A percentile compares a stretch with the other conserved stretches of the same genome.
phyloP scores from a whole-genome alignment of 2,329 filamentous ascomycete species.

The Cladosporium sp. region DNA sequence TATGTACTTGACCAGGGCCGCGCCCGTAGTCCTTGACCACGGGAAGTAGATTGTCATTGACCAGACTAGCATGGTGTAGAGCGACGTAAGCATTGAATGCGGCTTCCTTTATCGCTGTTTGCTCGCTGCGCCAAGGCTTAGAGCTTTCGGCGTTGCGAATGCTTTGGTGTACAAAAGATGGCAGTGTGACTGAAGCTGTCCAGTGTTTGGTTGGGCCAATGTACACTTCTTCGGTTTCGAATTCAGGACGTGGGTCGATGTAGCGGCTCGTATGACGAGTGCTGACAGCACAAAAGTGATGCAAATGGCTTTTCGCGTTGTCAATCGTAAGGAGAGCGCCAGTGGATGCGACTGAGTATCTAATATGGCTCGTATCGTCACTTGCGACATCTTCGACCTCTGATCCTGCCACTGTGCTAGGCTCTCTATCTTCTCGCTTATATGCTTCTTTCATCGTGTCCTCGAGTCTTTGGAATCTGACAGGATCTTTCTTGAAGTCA shows the following conservation, averaged over 20 bases:
- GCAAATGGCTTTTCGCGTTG: constrained; percentile 69
- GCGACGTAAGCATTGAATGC: constrained; percentile 73
- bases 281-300: constrained; percentile 67
- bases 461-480: constrained; percentile 64
- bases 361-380: constrained; percentile 46
- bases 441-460: constrained; percentile 66
- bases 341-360: constrained; percentile 41
- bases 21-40: constrained; percentile 31
- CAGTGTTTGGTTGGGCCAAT: constrained; percentile 29
- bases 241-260: constrained; percentile 63
- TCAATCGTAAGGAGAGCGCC: constrained; percentile 66
- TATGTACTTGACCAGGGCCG: constrained; percentile 18
- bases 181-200: constrained; percentile 63
- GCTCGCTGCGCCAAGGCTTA: constrained; percentile 63
- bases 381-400: constrained; percentile 35
- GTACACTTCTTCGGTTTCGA: constrained; percentile 38
- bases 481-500: constrained; percentile 30
- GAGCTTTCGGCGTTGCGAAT: constrained; percentile 53
- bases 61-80: constrained; percentile 64
- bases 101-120: constrained; percentile 71
- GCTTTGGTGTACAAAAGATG: constrained; percentile 60
- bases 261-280: constrained; percentile 55
- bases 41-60: constrained; percentile 77
- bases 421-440: constrained; percentile 34
- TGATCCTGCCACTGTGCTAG: constrained; percentile 51